phyloP scores from a whole-genome alignment of 805 yeast species.

The Ogataea nakhonphanomensis region DNA sequence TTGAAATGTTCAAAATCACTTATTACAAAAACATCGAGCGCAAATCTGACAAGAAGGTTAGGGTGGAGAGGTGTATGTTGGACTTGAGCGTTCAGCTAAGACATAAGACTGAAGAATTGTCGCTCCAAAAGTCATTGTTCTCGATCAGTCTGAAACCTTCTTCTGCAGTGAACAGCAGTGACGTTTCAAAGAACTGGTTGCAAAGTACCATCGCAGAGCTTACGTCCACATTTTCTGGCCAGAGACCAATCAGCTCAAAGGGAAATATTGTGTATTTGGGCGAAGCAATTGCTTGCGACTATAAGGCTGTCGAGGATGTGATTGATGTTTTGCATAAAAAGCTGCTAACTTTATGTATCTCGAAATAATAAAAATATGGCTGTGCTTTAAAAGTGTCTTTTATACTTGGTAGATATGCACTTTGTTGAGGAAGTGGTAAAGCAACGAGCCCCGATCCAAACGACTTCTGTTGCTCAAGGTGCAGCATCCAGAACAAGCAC shows the following conservation, averaged over 20 bases:
- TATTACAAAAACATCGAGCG: constrained; percentile 25
- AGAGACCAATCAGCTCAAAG: constrained; percentile 6
- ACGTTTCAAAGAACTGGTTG: constrained; percentile 7
- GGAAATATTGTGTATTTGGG: constrained; percentile 23
- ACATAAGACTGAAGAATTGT: constrained; percentile 18
- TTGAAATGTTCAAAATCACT: constrained; percentile 24
- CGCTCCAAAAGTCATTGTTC: constrained; percentile 23
- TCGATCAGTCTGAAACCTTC: constrained; percentile 22
- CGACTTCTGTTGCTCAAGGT: constrained; percentile 5
- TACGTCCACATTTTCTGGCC: constrained; percentile 20
- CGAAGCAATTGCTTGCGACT: constrained; percentile 29
- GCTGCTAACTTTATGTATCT: constrained; percentile 10
- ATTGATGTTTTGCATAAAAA: constrained; percentile 18
- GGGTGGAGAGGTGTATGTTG: constrained; percentile 19
- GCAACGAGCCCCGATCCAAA: background rate
- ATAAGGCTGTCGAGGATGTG: constrained; percentile 16
- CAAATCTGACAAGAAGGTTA: constrained; percentile 21
- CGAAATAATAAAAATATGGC: background rate
- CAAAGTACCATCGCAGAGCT: constrained; percentile 12
- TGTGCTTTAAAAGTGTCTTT: background rate
- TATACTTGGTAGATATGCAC: constrained; percentile 3
- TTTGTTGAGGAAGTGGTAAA: constrained; percentile 10
- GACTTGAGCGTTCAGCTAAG: constrained; percentile 24
- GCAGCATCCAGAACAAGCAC: constrained; percentile 9
- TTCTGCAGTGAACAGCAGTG: constrained; percentile 13